Evolutionary conservation across 352 stramenopile genomes (phyloP), one percentile per base, ranked within the genome.

Genomic region (Lagenidium sp.): DNA sequence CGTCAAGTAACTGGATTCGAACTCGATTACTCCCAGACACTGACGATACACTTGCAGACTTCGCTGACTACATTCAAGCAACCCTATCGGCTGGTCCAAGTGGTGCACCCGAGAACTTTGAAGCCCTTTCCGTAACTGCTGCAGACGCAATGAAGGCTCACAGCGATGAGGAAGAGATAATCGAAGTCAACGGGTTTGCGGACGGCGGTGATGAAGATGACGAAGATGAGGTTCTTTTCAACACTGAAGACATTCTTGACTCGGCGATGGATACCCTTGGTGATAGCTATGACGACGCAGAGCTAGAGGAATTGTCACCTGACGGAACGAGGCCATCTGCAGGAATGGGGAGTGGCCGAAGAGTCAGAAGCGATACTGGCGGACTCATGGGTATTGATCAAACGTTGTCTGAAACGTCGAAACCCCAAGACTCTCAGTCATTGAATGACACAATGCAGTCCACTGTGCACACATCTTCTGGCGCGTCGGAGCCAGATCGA

Each of bases 1-100:
- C 79, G n/a, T 92, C 79, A 5, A 89, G 76, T 49, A 92, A 92
- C 35, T 92, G 76, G 76, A 85, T 89, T 23, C 79, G 79, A 11
- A 86, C 74, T 47, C 76, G 79, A n/a, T 43, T 92, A 18, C 49
- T 92, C 8, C 79, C 79, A 1, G 79, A 92, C 36, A 89, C 76
- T 0, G 73, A 89, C 42, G 76, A 89, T 44, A 83, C 75, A 26
- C 56, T 71, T 42, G 60, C 69, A 10, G 62, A 66, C 23, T 63
- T 60, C 30, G 59, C 65, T 35, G 57, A 71, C 28, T 84, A 68
- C 43, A 53, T 66, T 13, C 55, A 60, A 19, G 55, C 53, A 10
- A 36, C 44, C 3, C 19, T 42, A 1, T n/a, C 35, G 20, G 29
- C 38, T n/a, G n/a, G n/a, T n/a, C n/a, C n/a, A n/a, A n/a, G n/a